Conservation (phyloP, 2,329 filamentous ascomycete species). For the Clarireedia homoeocarpa region DNA sequence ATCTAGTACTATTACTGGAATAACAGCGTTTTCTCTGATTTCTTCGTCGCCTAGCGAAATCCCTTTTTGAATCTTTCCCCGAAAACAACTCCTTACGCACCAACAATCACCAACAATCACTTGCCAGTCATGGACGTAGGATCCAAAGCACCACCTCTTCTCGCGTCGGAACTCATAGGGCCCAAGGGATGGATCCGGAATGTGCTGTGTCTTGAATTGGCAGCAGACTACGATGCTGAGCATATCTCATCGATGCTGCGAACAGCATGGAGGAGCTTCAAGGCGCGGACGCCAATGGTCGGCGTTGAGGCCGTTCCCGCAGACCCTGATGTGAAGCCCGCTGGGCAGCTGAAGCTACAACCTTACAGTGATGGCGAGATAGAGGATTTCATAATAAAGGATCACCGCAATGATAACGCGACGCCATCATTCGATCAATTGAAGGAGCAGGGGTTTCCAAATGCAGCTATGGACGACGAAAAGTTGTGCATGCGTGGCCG, state of each 20-base stretch:
- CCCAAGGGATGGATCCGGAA: background rate
- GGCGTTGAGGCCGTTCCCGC: conserved; percentile 1
- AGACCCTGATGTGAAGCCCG: background rate
- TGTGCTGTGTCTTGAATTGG: conserved; percentile 1
- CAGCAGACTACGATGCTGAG: conserved; percentile 2
- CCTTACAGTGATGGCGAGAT: conserved; percentile 2
- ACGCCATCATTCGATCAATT: background rate
- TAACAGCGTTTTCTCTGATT: background rate
- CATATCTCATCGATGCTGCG: conserved; percentile 2
- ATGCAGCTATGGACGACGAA: conserved; percentile 1
- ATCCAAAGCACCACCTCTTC: conserved; percentile 1
- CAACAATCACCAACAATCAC: background rate
- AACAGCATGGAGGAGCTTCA: conserved; percentile 2
- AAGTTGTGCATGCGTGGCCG: conserved; percentile 1
- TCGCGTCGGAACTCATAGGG: background rate
- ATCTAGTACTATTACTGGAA: background rate
- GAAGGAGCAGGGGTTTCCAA: background rate
- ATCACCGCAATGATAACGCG: background rate
- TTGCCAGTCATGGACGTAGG: background rate
- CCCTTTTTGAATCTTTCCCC: background rate
- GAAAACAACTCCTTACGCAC: background rate
- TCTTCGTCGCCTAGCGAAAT: background rate
- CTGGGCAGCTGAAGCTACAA: conserved; percentile 1
- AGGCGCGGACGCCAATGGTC: background rate
- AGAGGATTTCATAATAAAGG: conserved; percentile 1